These are phyloP conservation scores for Fusarium sp. DNA, from an alignment of 2,329 filamentous ascomycete species.

Conservation along the genomic window DNA sequence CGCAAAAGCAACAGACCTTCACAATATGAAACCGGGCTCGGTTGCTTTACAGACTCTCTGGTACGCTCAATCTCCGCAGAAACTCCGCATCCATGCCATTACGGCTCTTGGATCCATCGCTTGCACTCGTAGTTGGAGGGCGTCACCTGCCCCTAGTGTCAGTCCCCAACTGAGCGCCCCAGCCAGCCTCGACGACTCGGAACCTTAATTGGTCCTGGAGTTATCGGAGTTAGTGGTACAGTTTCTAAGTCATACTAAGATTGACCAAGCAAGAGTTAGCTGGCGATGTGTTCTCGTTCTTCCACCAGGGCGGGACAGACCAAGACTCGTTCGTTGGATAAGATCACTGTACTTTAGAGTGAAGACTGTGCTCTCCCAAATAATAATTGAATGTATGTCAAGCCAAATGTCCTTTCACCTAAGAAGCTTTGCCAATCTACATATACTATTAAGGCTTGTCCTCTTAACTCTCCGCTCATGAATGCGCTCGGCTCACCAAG, in stretches of 20 bases:
- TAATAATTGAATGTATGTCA: too few relatives aligned
- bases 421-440: too few relatives aligned
- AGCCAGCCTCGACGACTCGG: neutral
- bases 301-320: fast-evolving
- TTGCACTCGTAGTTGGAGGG: neutral
- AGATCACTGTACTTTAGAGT: too few relatives aligned
- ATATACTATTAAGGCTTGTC: too few relatives aligned
- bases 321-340: neutral
- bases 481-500: too few relatives aligned
- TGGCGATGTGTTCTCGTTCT: neutral
- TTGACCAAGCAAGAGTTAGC: neutral
- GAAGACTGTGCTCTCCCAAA: too few relatives aligned
- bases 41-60: neutral
- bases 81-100: neutral
- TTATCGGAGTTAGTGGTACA: neutral
- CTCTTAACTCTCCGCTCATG: too few relatives aligned
- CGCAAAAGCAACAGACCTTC: neutral
- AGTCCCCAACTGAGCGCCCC: neutral
- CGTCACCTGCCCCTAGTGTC: neutral
- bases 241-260: too few relatives aligned
- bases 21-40: too few relatives aligned
- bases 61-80: neutral
- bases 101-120: neutral
- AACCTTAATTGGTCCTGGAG: neutral
- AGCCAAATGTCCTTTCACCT: too few relatives aligned